Conservation (phyloP, 352 stramenopile genomes). For the Globisporangium acanthophoron region DNA sequence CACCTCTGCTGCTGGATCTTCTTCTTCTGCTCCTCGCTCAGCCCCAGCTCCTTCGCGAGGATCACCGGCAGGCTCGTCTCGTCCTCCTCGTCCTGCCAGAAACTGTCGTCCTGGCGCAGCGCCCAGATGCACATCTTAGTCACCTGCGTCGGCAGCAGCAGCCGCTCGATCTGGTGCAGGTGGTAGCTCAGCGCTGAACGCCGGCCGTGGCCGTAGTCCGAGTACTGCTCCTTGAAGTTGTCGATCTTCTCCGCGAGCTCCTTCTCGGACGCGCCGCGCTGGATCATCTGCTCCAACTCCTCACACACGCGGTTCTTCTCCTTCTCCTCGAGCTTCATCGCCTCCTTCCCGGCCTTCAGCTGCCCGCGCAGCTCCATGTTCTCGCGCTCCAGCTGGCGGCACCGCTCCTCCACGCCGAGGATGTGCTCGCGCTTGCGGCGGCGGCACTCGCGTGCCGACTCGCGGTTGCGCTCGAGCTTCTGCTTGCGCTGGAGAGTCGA, state of each 20-base stretch:
- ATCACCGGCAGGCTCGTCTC: conserved; percentile 89
- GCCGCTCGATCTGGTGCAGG: conserved; percentile 90
- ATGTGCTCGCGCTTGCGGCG: conserved; percentile 87
- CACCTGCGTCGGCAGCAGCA: conserved; percentile 92
- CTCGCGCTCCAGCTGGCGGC: conserved; percentile 81
- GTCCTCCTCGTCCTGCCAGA: conserved; percentile 86
- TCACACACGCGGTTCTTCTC: conserved; percentile 84
- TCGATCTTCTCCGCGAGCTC: conserved; percentile 93
- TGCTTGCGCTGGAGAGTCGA: conserved; percentile 65
- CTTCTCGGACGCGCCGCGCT: conserved; percentile 70
- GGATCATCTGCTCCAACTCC: conserved; percentile 81
- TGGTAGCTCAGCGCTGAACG: conserved; percentile 86
- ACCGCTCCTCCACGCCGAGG: conserved; percentile 69
- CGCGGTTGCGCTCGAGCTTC: conserved; percentile 90
- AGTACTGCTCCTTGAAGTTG: conserved; percentile 93
- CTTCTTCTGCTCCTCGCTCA: conserved; percentile 91
- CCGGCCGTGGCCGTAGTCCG: conserved; percentile 89
- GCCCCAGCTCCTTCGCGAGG: conserved; percentile 84
- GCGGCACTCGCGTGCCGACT: conserved; percentile 88
- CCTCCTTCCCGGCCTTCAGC: conserved; percentile 85
- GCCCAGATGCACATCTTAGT: conserved; percentile 93
- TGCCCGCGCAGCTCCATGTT: conserved; percentile 90
- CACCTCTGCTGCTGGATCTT: conserved; percentile 90
- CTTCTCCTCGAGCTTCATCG: conserved; percentile 79
- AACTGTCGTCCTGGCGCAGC: conserved; percentile 87